These are phyloP conservation scores for Avena atlantica DNA, from an alignment of 176 grass and related monocot genomes.

Conservation along the genomic window DNA sequence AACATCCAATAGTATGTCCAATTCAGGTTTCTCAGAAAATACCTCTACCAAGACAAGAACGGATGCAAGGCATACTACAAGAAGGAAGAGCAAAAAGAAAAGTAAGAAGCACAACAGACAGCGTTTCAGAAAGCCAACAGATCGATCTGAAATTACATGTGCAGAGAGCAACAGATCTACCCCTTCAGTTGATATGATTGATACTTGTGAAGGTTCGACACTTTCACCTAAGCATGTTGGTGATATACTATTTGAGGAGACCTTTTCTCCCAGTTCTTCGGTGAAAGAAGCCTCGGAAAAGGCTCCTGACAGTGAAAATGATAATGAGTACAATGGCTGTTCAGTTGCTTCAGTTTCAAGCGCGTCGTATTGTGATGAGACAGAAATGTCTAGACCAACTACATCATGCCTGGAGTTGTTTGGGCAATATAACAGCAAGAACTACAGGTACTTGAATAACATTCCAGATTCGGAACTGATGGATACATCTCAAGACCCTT, in stretches of 20 bases:
- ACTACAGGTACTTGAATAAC: conserved; percentile 33
- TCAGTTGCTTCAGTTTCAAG: conserved; percentile 49
- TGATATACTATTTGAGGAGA: conserved; percentile 64
- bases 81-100: conserved; percentile 85
- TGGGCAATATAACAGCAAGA: conserved; percentile 41
- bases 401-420: conserved; percentile 42
- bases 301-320: conserved; percentile 65
- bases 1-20: conserved; percentile 42
- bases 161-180: conserved; percentile 29
- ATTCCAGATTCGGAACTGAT: conserved; percentile 16
- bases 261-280: conserved; percentile 54
- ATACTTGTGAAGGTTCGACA: conserved; percentile 49
- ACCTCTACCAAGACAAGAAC: conserved; percentile 48
- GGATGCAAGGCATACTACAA: conserved; percentile 48
- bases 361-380: conserved; percentile 58
- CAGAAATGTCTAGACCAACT: conserved; percentile 49
- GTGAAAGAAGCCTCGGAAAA: conserved; percentile 61
- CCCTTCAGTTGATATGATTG: conserved; percentile 33
- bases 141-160: conserved; percentile 49
- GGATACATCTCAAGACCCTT: conserved; percentile 54
- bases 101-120: conserved; percentile 65
- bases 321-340: conserved; percentile 52
- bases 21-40: conserved; percentile 63
- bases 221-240: conserved; percentile 54
- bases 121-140: conserved; percentile 41